Percentiles rank a stretch among this genome's conserved stretches.
Evolutionary conservation across 495 filamentous ascomycete genomes (phyloP).

Genomic region (Halenospora varia): DNA sequence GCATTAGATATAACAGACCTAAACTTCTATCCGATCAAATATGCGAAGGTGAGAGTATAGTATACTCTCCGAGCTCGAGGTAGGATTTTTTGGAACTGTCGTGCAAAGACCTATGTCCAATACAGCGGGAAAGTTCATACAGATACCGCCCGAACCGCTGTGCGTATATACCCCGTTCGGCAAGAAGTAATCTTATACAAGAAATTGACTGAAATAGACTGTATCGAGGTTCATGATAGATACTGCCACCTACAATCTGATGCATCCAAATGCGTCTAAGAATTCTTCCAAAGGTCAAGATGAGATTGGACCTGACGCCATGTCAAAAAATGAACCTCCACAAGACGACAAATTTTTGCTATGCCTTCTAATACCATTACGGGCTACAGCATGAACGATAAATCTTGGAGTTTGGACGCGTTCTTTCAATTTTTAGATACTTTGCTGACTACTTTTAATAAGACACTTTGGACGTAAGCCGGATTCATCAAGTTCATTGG

Average conservation of each 20-base stretch:
- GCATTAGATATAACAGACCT: background rate
- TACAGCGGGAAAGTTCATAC: background rate
- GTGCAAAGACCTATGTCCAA: background rate
- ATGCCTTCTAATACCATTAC: background rate
- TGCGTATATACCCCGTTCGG: background rate
- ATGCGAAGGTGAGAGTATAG: background rate
- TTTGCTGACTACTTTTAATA: background rate
- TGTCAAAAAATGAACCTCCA: background rate
- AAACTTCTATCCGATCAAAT: background rate
- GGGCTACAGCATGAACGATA: background rate
- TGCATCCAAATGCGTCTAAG: background rate
- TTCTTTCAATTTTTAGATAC: background rate
- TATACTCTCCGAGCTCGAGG: background rate
- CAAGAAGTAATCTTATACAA: background rate
- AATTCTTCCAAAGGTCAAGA: background rate
- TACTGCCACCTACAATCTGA: background rate
- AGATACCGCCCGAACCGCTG: background rate
- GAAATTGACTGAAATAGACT: background rate
- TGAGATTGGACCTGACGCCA: background rate
- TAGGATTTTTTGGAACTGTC: background rate
- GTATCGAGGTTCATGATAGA: background rate
- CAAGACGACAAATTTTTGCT: background rate
- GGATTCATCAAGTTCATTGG: slow-evolving; percentile 1
- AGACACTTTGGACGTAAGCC: background rate
- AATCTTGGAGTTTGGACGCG: background rate